Evolutionary conservation across 176 grass and related monocot genomes (phyloP).

Genomic region (Panicum miliaceum): DNA sequence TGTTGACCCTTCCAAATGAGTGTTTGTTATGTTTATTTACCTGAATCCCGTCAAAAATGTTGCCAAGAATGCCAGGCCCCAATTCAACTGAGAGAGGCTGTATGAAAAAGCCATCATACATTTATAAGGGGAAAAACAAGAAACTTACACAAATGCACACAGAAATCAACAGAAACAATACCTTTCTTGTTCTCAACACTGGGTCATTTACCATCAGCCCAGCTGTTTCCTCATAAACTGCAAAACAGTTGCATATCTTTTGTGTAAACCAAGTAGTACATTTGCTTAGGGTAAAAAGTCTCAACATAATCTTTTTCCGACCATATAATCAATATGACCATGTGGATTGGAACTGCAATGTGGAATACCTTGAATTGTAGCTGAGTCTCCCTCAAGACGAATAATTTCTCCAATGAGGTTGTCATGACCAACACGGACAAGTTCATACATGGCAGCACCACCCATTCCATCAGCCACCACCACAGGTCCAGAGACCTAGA

Average conservation of each 20-base stretch:
- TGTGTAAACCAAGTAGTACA: neutral
- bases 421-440: constrained; percentile 61
- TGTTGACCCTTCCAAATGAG: neutral
- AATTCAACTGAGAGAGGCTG: constrained; percentile 93
- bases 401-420: constrained; percentile 73
- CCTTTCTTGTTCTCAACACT: constrained; percentile 69
- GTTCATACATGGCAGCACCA: constrained; percentile 42
- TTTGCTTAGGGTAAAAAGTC: neutral
- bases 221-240: constrained; percentile 78
- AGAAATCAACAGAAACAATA: constrained; percentile 31
- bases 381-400: constrained; percentile 64
- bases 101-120: constrained; percentile 30
- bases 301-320: neutral
- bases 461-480: constrained; percentile 26
- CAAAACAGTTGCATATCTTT: neutral
- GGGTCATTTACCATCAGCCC: constrained; percentile 73
- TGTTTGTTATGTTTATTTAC: constrained; percentile 33
- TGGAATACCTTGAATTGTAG: constrained; percentile 73
- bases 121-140: constrained; percentile 17
- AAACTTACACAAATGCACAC: neutral
- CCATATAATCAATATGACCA: neutral
- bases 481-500: constrained; percentile 28
- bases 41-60: constrained; percentile 97
- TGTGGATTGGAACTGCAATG: neutral
- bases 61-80: constrained; percentile 91